Evolutionary conservation across 192 early-diverging fungal species (phyloP), one percentile per base, ranked within the genome.

Genomic region (Kickxella alabastrina): DNA sequence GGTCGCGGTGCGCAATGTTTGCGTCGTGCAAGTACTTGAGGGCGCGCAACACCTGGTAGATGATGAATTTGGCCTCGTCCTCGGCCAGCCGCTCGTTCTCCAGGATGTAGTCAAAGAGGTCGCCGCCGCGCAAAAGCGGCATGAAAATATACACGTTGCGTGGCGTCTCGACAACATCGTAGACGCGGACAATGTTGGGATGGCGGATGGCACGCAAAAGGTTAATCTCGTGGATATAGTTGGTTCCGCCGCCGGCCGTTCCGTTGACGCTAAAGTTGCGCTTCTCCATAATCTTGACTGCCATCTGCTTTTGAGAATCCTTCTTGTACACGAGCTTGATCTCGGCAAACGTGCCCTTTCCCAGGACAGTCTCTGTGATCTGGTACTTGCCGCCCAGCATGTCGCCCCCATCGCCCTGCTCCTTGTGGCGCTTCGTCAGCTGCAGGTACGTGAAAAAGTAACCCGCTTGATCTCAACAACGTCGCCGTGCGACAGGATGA

Each of bases 281-380:
- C 46, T 84, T 85, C 43, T 91, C 87, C 63, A 94, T 87, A 58
- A 94, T 87, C 67, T 94, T 94, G 48, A 91, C 87, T 0, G 92
- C 92, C 53, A 83, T 81, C 49, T 82, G 79, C 36, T 83, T 52
- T 37, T 85, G 81, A 26, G 83, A 83, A 18, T 62, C 74, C 42
- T 86, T 81, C 17, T 85, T 75, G 24, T 83, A 75, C 2, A 81
- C 88, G 21, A 82, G 59, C 27, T 80, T 71, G 51, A 93, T 89
- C 58, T 90, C 83, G 13, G 87, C 86, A 76, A 91, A 93, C 10
- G 85, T 83, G 18, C 88, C 88, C 25, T 69, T 78, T 29, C 71
- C 73, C 45, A 78, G 44, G 10, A 68, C 52, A 7, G 52, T 60
- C 32, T 69, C 60, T 7, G 68, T 66, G 51, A 76, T 70, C 57